Evolutionary conservation across 2,329 filamentous ascomycete species (phyloP), one percentile per base, ranked within the genome.

Genomic region (Epichloe baconii): DNA sequence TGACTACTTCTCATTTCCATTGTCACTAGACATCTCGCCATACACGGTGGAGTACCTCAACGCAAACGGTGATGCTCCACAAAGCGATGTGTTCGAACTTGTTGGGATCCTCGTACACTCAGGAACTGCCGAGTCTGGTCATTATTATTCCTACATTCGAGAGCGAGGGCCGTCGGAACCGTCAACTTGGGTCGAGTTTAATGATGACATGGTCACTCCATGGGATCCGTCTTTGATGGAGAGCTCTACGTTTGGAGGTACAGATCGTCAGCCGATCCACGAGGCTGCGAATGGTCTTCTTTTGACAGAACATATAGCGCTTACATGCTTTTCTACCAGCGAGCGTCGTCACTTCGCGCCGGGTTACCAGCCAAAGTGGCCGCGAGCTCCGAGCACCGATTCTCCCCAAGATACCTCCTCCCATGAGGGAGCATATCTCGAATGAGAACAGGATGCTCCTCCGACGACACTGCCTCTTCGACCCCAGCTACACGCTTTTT

Each of bases 291-390:
- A 71, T 59, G 69, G 70, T 53, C 63, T 73, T 17, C 57, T 71
- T 0, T 76, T 56, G 79, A 83, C 59, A 91, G 90, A 66, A 77
- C 79, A 4, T 84, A 84, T 72, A 97, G 88, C 64, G 93, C 91
- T 12, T 98, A 98, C 66, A 97, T 98, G 87, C 76, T 98, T 8
- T 97, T 98, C 66, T 98, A 98, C 65, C 86, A 96, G 65, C 82
- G 93, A 47, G 79, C 82, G 3, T 83, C 83, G 0, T 79, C 80
- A 4, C 73, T 90, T 51, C 71, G 73, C 17, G 65, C 67, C 15
- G 50, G 19, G 15, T 36, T 44, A 17, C 15, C 47, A 42, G 21
- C 31, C 50, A 38, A 37, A 15, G 31, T 19, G 17, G 47, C 12
- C 36, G 36, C 35, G 12, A 38, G 26, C 43, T 8, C 35, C 10